Conservation (phyloP, 805 yeast genomes). For the Cyberlindnera maclurae region DNA sequence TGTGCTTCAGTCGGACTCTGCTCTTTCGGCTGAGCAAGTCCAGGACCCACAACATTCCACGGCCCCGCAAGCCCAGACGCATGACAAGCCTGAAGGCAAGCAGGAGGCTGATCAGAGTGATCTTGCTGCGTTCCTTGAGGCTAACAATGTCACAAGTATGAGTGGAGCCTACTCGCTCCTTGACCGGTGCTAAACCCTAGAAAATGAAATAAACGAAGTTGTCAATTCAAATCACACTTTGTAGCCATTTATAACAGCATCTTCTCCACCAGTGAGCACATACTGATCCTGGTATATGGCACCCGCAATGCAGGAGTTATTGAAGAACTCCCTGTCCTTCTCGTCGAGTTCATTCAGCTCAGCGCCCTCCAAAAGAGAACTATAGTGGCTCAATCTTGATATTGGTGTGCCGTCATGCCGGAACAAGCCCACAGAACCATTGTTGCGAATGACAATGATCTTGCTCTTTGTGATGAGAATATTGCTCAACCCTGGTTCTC, state of each 20-base stretch:
- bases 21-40: too few relatives aligned
- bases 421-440: conserved; percentile 7
- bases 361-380: background rate
- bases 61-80: too few relatives aligned
- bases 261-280: conserved; percentile 12
- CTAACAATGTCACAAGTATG: too few relatives aligned
- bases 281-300: conserved; percentile 4
- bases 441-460: conserved; percentile 1
- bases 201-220: too few relatives aligned
- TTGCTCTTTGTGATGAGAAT: background rate
- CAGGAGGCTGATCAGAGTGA: too few relatives aligned
- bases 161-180: too few relatives aligned
- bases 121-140: too few relatives aligned
- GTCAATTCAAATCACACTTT: background rate
- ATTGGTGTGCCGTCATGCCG: background rate
- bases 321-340: background rate
- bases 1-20: too few relatives aligned
- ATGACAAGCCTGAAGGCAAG: too few relatives aligned
- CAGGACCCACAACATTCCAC: too few relatives aligned
- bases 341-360: background rate
- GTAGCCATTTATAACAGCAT: conserved; percentile 8
- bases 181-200: too few relatives aligned
- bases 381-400: conserved; percentile 5
- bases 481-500: background rate
- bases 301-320: background rate